phyloP scores from a whole-genome alignment of 2,329 filamentous ascomycete species.

The Phaeosphaeriaceae sp. region DNA sequence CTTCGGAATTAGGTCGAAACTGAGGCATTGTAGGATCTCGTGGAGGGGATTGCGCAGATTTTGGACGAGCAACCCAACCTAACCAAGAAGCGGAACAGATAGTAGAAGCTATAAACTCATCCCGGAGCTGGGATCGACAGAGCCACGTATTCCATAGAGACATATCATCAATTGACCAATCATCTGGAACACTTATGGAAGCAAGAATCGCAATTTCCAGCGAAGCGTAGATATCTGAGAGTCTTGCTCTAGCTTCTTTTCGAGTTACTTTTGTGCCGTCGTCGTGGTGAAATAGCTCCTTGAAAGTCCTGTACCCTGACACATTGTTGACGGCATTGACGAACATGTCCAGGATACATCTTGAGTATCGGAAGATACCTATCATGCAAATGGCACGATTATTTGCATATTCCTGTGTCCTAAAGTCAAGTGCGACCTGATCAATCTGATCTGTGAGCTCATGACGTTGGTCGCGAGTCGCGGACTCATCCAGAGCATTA shows the following conservation, averaged over 20 bases:
- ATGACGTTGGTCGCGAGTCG: conserved; percentile 39
- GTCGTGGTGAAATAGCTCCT: conserved; percentile 12
- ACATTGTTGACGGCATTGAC: conserved; percentile 18
- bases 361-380: conserved; percentile 37
- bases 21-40: conserved; percentile 72
- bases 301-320: not conserved
- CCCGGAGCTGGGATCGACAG: conserved; percentile 24
- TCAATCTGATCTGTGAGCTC: conserved; percentile 29
- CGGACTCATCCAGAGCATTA: conserved; percentile 69
- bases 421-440: conserved; percentile 21
- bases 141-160: conserved; percentile 34
- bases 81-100: conserved; percentile 15
- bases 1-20: conserved; percentile 65
- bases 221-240: conserved; percentile 17
- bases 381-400: conserved; percentile 18
- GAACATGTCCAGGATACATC: conserved; percentile 30
- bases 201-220: conserved; percentile 26
- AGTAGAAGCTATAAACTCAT: conserved; percentile 26
- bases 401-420: conserved; percentile 10
- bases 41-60: not conserved
- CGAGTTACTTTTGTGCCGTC: conserved; percentile 7
- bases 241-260: conserved; percentile 5
- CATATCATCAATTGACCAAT: conserved; percentile 17
- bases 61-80: conserved; percentile 23
- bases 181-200: conserved; percentile 9